A percentile compares a stretch with the other conserved stretches of the same genome.
Evolutionary conservation across 805 yeast genomes (phyloP).

Genomic region (Pichia exigua): DNA sequence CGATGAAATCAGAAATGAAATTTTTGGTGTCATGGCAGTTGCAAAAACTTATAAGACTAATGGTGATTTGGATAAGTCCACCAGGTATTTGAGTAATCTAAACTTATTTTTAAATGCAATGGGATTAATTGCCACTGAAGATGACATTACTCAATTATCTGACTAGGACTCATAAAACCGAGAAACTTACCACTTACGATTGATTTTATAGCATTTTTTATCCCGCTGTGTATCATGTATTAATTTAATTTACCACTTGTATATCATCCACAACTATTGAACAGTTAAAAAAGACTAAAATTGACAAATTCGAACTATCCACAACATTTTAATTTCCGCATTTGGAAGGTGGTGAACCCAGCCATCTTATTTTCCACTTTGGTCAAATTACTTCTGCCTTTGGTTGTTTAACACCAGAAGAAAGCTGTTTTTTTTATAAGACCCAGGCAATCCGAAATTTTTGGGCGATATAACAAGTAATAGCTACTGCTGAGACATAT

Average conservation of each 20-base stretch:
- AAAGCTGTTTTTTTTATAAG: not conserved
- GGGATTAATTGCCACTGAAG: conserved; percentile 90
- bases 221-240: not conserved
- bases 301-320: not conserved
- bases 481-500: no score
- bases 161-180: not conserved
- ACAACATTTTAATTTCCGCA: not conserved
- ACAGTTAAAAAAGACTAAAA: not conserved
- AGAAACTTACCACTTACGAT: not conserved
- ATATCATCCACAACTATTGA: not conserved
- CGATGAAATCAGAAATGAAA: conserved; percentile 88
- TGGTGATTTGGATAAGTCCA: conserved; percentile 40
- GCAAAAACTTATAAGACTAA: conserved; percentile 44
- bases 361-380: not conserved
- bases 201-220: not conserved
- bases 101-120: conserved; percentile 90
- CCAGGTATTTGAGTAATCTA: conserved; percentile 58
- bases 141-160: conserved; percentile 70
- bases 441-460: not conserved
- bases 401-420: not conserved
- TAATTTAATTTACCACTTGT: not conserved
- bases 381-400: not conserved
- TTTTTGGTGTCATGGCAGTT: conserved; percentile 76
- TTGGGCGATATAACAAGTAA: no score
- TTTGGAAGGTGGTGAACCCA: not conserved